Conservation (phyloP, 495 filamentous ascomycete genomes). For the Neurospora sp. region DNA sequence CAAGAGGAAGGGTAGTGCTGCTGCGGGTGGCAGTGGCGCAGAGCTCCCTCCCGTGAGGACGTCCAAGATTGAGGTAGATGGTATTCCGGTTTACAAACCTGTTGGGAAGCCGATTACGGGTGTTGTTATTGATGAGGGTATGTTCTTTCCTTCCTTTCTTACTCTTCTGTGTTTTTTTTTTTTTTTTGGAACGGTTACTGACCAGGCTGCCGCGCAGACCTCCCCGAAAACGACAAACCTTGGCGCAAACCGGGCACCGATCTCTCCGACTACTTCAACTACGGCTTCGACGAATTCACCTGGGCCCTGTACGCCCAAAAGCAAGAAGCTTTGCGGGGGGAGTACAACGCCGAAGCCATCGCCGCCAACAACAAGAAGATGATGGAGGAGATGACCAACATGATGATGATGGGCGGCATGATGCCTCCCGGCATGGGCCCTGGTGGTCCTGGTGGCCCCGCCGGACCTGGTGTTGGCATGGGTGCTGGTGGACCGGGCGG, state of each 20-base stretch:
- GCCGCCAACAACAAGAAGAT: slow-evolving; percentile 71
- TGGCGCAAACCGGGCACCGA: slow-evolving; percentile 96
- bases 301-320: slow-evolving; percentile 93
- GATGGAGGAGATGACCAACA: slow-evolving; percentile 79
- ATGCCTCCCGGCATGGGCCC: slow-evolving; percentile 31
- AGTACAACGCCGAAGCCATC: slow-evolving; percentile 46
- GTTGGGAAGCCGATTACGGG: slow-evolving; percentile 73
- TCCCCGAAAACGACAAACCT: slow-evolving; percentile 77
- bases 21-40: slow-evolving; percentile 8
- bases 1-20: slow-evolving; percentile 1
- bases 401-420: slow-evolving; percentile 71
- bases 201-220: slow-evolving; percentile 36
- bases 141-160: background rate
- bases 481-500: background rate
- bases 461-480: background rate
- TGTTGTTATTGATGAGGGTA: slow-evolving; percentile 67
- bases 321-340: slow-evolving; percentile 65
- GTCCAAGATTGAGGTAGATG: slow-evolving; percentile 75
- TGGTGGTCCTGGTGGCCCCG: background rate
- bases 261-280: slow-evolving; percentile 96
- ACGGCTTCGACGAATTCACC: slow-evolving; percentile 98
- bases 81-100: slow-evolving; percentile 64
- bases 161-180: no score
- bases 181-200: no score
- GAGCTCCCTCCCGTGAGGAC: slow-evolving; percentile 49